Evolutionary conservation across 768 basidiomycete genomes (phyloP).

Genomic region (Russula vinacea): DNA sequence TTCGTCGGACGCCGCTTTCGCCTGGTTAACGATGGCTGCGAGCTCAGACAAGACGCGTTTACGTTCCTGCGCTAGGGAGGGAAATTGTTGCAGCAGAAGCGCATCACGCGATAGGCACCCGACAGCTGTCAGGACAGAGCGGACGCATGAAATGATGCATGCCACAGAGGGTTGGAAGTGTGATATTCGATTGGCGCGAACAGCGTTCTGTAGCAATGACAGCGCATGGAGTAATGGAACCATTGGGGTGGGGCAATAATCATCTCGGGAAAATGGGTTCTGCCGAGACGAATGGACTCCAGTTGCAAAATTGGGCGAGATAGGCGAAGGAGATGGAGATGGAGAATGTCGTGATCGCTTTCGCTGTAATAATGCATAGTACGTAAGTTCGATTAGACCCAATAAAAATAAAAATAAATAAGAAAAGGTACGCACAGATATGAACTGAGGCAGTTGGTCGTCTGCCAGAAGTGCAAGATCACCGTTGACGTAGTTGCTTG

Average conservation of each 20-base stretch:
- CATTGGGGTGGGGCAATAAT: constrained; percentile 74
- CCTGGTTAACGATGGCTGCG: constrained; percentile 76
- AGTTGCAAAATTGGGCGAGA: constrained; percentile 17
- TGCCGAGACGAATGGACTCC: constrained; percentile 21
- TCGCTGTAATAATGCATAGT: constrained; percentile 11
- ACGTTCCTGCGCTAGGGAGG: constrained; percentile 69
- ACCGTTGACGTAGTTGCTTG: constrained; percentile 88
- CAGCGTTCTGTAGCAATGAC: constrained; percentile 81
- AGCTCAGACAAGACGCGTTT: constrained; percentile 79
- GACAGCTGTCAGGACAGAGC: constrained; percentile 76
- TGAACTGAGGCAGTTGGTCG: constrained; percentile 50
- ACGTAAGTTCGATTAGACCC: constrained; percentile 3
- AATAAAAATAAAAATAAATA: neutral
- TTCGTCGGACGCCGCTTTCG: constrained; percentile 59
- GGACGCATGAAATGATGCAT: constrained; percentile 90
- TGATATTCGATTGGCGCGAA: constrained; percentile 65
- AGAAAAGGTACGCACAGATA: constrained; percentile 39
- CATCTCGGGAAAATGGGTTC: constrained; percentile 26
- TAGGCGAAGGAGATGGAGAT: constrained; percentile 23
- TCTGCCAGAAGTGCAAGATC: constrained; percentile 57
- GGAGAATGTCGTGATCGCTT: constrained; percentile 34
- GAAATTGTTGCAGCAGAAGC: constrained; percentile 60
- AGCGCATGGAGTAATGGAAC: constrained; percentile 81
- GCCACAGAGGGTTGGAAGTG: constrained; percentile 95
- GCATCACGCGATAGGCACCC: constrained; percentile 85